Evolutionary conservation across 139 green algal genomes (phyloP).

Genomic region (Eudorina sp.): DNA sequence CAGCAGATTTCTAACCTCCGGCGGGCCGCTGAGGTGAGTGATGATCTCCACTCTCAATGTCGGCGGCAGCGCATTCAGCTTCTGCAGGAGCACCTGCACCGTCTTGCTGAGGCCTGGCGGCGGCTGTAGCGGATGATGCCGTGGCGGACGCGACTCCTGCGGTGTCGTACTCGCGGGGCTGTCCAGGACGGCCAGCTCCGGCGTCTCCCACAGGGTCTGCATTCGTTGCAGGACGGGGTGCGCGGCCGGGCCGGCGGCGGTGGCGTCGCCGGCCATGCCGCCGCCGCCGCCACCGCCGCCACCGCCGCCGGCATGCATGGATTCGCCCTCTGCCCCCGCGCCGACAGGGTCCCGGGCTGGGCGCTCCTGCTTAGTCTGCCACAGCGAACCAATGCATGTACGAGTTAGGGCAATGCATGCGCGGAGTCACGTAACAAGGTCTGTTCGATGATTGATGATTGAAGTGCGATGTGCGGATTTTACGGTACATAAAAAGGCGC

Average conservation of each 20-base stretch:
- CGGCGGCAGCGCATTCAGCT: conserved; percentile 30
- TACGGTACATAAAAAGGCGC: too few species aligned
- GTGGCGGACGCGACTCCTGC: background rate
- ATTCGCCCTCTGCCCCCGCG: too few species aligned
- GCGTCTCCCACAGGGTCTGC: background rate
- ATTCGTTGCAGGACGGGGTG: background rate
- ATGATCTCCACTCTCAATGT: conserved; percentile 25
- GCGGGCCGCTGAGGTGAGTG: background rate
- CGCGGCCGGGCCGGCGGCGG: background rate
- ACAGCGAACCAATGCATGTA: too few species aligned
- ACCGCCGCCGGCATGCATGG: background rate
- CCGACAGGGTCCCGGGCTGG: too few species aligned
- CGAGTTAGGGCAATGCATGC: too few species aligned
- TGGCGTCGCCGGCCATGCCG: background rate
- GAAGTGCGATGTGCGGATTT: too few species aligned
- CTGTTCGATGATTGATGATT: too few species aligned
- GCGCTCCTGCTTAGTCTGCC: too few species aligned
- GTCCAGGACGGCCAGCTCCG: background rate
- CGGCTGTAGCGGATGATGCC: background rate
- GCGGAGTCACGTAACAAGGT: too few species aligned
- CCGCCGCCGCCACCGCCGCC: background rate
- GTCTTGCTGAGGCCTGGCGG: background rate
- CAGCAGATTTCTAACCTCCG: background rate
- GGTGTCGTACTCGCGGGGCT: background rate
- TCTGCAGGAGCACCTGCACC: conserved; percentile 34